Evolutionary conservation across 2,329 filamentous ascomycete genomes (phyloP).

Genomic region (Simplicillium aogashimaense): DNA sequence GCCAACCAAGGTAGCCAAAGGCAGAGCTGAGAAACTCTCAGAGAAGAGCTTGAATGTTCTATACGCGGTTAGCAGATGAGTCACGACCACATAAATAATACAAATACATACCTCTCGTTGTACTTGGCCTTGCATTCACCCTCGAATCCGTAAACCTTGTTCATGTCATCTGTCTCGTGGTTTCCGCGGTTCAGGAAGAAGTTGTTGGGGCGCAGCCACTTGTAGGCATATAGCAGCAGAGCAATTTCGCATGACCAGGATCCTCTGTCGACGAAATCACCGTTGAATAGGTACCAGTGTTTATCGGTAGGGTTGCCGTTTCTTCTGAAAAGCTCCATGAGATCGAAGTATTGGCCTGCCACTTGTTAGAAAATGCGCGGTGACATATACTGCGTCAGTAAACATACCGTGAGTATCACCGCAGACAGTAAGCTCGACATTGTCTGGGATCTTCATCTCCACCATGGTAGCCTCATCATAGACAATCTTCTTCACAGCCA

Average conservation of each 20-base stretch:
- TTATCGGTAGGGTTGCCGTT: slow-evolving; percentile 79
- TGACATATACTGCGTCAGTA: neutral
- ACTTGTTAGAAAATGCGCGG: slow-evolving; percentile 10
- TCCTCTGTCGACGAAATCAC: slow-evolving; percentile 94
- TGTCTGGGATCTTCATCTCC: slow-evolving; percentile 72
- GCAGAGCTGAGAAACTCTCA: slow-evolving; percentile 91
- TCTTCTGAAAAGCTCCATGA: slow-evolving; percentile 89
- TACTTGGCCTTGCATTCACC: slow-evolving; percentile 98
- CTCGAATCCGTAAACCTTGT: slow-evolving; percentile 95
- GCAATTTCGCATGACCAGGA: slow-evolving; percentile 99
- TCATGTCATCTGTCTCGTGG: slow-evolving; percentile 99
- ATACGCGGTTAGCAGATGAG: slow-evolving; percentile 4
- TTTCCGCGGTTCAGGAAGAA: slow-evolving; percentile 98
- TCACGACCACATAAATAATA: slow-evolving; percentile 1
- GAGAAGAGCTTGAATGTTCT: slow-evolving; percentile 94
- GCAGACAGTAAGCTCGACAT: slow-evolving; percentile 79
- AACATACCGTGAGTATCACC: slow-evolving; percentile 85
- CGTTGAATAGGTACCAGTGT: slow-evolving; percentile 95
- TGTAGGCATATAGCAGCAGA: slow-evolving; percentile 87
- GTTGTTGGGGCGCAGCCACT: slow-evolving; percentile 77
- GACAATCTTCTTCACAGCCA: slow-evolving; percentile 81
- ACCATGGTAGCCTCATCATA: slow-evolving; percentile 96
- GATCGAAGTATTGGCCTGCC: slow-evolving; percentile 91
- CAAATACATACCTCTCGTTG: slow-evolving; percentile 55
- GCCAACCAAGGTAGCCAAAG: slow-evolving; percentile 84